Evolutionary conservation across 2,329 filamentous ascomycete species (phyloP).

Genomic region (Bipolaris victoriae): DNA sequence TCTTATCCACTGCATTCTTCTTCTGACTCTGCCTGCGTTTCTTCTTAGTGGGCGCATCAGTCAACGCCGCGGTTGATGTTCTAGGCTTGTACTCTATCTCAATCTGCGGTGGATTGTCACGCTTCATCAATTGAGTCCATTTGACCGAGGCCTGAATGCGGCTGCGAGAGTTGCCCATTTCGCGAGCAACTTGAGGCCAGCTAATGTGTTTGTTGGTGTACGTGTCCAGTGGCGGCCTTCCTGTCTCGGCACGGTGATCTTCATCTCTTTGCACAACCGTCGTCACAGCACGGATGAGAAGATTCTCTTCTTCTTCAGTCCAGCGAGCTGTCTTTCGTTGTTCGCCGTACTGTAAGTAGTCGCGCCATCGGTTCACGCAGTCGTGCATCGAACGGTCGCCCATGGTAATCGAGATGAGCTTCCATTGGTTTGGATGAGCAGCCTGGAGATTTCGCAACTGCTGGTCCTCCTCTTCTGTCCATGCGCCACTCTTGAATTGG

Average conservation of each 20-base stretch:
- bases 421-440: slow-evolving; percentile 64
- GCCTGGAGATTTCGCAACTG: slow-evolving; percentile 58
- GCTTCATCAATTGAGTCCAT: slow-evolving; percentile 57
- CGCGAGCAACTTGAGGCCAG: slow-evolving; percentile 68
- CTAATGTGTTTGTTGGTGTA: slow-evolving; percentile 64
- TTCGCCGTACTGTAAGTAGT: slow-evolving; percentile 67
- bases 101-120: slow-evolving; percentile 15
- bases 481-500: slow-evolving; percentile 67
- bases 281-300: slow-evolving; percentile 60
- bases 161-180: slow-evolving; percentile 67
- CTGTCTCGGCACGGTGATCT: slow-evolving; percentile 24
- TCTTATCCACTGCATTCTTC: neutral
- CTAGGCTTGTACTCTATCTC: slow-evolving; percentile 22
- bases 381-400: slow-evolving; percentile 71
- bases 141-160: slow-evolving; percentile 72
- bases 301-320: slow-evolving; percentile 65
- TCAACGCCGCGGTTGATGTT: neutral
- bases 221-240: slow-evolving; percentile 35
- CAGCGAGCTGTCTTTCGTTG: slow-evolving; percentile 62
- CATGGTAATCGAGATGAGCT: slow-evolving; percentile 61
- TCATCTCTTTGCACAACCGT: slow-evolving; percentile 59
- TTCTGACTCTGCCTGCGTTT: slow-evolving; percentile 1
- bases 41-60: neutral
- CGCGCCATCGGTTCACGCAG: slow-evolving; percentile 72
- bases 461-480: slow-evolving; percentile 65